A percentile compares a stretch with the other conserved stretches of the same genome.
Evolutionary conservation across 345 rosid genomes (phyloP).

Genomic region (Theobroma cacao): DNA sequence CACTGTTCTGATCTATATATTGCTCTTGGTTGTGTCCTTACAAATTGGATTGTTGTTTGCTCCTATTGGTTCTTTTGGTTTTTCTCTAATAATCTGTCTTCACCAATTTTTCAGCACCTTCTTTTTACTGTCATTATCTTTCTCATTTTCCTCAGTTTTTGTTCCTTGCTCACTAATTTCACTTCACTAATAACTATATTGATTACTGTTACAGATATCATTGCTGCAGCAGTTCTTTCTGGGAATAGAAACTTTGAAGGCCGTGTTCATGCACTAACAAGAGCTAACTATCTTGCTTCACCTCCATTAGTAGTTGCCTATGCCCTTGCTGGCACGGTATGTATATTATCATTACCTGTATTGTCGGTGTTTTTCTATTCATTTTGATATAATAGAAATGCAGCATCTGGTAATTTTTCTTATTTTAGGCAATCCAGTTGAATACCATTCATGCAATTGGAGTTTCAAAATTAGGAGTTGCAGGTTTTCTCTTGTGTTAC

Average conservation of each 20-base stretch:
- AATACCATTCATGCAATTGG: neutral
- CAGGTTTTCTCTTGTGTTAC: neutral
- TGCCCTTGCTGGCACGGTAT: constrained; percentile 83
- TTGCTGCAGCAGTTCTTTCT: constrained; percentile 86
- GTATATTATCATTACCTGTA: neutral
- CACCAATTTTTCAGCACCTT: neutral
- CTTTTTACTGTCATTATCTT: neutral
- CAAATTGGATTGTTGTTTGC: neutral
- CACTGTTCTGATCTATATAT: neutral
- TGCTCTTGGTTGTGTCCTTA: neutral
- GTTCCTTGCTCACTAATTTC: neutral
- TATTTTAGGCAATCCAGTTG: neutral
- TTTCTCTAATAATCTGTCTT: neutral
- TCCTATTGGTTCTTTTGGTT: neutral
- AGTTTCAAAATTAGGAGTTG: neutral
- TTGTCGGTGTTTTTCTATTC: neutral
- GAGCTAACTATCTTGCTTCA: constrained; percentile 91
- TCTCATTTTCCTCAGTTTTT: neutral
- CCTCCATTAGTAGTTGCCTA: constrained; percentile 91
- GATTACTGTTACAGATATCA: constrained; percentile 44
- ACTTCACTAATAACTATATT: neutral
- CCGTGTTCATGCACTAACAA: constrained; percentile 72
- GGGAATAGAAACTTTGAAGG: constrained; percentile 91
- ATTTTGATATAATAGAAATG: neutral
- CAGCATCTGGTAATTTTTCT: neutral